phyloP scores from a whole-genome alignment of 2,329 filamentous ascomycete genomes.

The Helminthosporium solani region DNA sequence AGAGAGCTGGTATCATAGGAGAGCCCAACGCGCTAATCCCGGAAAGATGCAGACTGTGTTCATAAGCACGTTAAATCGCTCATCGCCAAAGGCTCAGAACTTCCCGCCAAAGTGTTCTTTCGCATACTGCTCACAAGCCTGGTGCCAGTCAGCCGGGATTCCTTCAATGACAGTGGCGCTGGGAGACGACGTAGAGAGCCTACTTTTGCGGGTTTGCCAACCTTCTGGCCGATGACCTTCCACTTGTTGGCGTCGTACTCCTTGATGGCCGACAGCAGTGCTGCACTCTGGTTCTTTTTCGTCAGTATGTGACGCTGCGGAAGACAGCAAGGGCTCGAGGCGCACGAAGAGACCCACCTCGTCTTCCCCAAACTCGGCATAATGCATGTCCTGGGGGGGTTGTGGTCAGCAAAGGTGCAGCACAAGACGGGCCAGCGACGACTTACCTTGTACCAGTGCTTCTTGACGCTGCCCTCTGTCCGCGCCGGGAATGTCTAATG shows the following conservation, averaged over 20 bases:
- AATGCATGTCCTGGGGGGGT: slow-evolving; percentile 84
- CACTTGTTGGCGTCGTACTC: slow-evolving; percentile 99
- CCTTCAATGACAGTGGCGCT: slow-evolving; percentile 5
- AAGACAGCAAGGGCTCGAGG: slow-evolving; percentile 3
- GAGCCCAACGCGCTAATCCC: slow-evolving; percentile 32
- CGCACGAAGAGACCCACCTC: slow-evolving; percentile 61
- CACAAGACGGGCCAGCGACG: slow-evolving; percentile 13
- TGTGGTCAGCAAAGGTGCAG: slow-evolving; percentile 24
- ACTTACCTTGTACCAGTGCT: slow-evolving; percentile 96
- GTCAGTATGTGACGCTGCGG: slow-evolving; percentile 26
- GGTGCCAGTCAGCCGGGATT: slow-evolving; percentile 18
- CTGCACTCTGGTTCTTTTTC: slow-evolving; percentile 61
- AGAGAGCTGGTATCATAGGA: slow-evolving; percentile 43
- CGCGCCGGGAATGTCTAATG: slow-evolving; percentile 81
- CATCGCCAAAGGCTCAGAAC: slow-evolving; percentile 24
- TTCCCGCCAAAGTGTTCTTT: slow-evolving; percentile 83
- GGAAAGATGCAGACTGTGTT: slow-evolving; percentile 43
- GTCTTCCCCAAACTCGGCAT: slow-evolving; percentile 96
- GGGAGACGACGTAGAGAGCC: slow-evolving; percentile 19
- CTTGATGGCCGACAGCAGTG: slow-evolving; percentile 89
- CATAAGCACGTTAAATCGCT: slow-evolving; percentile 40
- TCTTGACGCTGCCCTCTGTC: slow-evolving; percentile 97
- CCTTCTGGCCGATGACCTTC: slow-evolving; percentile 95
- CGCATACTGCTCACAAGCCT: slow-evolving; percentile 90
- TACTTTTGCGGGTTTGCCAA: slow-evolving; percentile 96